These are phyloP conservation scores for Myxozyma monticola DNA, from an alignment of 805 yeast genomes.

Conservation along the genomic window DNA sequence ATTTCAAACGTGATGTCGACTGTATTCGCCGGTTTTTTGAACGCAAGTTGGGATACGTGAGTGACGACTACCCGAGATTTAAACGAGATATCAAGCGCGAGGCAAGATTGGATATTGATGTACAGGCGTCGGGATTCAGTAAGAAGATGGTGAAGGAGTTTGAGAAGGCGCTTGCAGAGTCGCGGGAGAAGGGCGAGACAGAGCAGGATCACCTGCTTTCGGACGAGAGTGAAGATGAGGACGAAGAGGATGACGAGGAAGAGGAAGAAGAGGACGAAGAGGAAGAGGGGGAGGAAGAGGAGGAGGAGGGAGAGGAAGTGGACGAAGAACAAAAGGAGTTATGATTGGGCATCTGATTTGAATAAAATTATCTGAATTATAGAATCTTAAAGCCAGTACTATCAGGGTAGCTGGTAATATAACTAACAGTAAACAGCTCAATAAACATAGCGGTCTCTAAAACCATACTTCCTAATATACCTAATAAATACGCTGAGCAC, in stretches of 20 bases:
- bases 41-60: constrained; percentile 72
- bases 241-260: constrained; percentile 51
- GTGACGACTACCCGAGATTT: constrained; percentile 81
- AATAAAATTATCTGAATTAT: too few relatives aligned
- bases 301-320: neutral
- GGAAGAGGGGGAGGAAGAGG: constrained; percentile 26
- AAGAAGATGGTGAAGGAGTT: constrained; percentile 62
- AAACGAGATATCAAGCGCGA: constrained; percentile 69
- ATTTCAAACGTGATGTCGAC: constrained; percentile 89
- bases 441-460: too few relatives aligned
- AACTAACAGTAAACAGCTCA: too few relatives aligned
- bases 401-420: too few relatives aligned
- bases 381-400: too few relatives aligned
- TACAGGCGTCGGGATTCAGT: constrained; percentile 85
- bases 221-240: constrained; percentile 40
- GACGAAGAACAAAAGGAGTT: neutral
- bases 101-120: constrained; percentile 75
- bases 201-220: constrained; percentile 33
- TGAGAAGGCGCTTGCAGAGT: constrained; percentile 67
- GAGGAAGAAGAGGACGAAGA: constrained; percentile 40
- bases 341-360: neutral
- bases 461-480: too few relatives aligned
- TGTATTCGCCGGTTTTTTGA: constrained; percentile 83
- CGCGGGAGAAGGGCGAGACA: constrained; percentile 38
- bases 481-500: too few relatives aligned